Evolutionary conservation across 257 asterid species (phyloP).

Genomic region (Plantago elongata): DNA sequence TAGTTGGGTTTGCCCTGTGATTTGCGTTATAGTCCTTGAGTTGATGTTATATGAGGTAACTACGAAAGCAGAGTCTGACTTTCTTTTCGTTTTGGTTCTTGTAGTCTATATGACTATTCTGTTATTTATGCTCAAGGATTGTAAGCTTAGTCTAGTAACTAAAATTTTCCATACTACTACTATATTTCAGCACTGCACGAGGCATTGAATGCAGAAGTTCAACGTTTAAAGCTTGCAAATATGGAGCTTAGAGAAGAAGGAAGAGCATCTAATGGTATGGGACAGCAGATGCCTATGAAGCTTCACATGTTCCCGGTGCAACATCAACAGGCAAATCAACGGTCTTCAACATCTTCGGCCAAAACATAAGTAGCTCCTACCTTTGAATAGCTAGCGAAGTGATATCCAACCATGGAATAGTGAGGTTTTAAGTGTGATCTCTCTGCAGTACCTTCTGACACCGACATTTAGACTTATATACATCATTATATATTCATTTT

Average conservation of each 20-base stretch:
- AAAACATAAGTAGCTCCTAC: constrained; percentile 39
- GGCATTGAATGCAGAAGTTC: constrained; percentile 65
- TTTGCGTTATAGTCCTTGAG: too few species aligned
- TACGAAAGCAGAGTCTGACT: background rate
- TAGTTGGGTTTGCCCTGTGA: too few species aligned
- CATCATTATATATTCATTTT: constrained; percentile 17
- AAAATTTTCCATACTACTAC: background rate
- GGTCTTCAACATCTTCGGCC: constrained; percentile 19
- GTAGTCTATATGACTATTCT: background rate
- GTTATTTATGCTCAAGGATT: too few species aligned
- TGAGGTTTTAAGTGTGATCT: background rate
- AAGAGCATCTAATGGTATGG: constrained; percentile 28
- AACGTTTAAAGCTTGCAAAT: constrained; percentile 54
- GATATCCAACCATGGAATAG: background rate
- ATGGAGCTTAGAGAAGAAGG: constrained; percentile 50
- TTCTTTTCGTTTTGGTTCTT: background rate
- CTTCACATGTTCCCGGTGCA: constrained; percentile 49
- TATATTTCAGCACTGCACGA: constrained; percentile 62
- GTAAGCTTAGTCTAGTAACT: background rate
- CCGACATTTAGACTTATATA: constrained; percentile 12
- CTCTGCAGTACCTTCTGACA: background rate
- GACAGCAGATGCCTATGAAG: constrained; percentile 42
- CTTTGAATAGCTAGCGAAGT: constrained; percentile 27
- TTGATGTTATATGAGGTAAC: too few species aligned
- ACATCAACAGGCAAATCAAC: constrained; percentile 39